Percentiles rank a stretch among this genome's conserved stretches.
Conservation (phyloP, 495 filamentous ascomycete species). For the Penicillium odoratum region DNA sequence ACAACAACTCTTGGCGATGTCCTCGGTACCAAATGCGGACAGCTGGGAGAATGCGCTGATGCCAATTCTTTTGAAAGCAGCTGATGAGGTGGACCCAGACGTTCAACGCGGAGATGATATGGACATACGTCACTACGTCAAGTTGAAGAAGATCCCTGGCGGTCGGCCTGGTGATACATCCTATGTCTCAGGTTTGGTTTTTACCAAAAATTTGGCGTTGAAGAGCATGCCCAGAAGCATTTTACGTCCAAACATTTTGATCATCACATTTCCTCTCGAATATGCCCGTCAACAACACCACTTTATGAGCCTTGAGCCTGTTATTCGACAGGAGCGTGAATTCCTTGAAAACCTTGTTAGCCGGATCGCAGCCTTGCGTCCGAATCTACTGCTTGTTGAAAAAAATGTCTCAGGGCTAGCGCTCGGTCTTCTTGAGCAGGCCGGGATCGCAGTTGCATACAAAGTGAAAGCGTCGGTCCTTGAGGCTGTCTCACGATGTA, state of each 20-base stretch:
- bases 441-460: conserved; percentile 86
- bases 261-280: conserved; percentile 93
- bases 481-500: conserved; percentile 88
- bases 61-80: conserved; percentile 87
- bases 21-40: conserved; percentile 63
- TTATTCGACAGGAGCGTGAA: conserved; percentile 95
- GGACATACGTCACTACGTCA: conserved; percentile 98
- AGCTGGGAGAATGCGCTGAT: conserved; percentile 91
- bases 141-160: conserved; percentile 93
- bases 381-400: conserved; percentile 83
- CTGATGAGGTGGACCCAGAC: conserved; percentile 92
- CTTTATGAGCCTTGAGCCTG: conserved; percentile 97
- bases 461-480: conserved; percentile 96
- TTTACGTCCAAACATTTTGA: conserved; percentile 78
- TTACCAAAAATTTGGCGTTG: conserved; percentile 92
- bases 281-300: conserved; percentile 94
- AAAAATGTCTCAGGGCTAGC: conserved; percentile 90
- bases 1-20: conserved; percentile 77
- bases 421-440: conserved; percentile 80
- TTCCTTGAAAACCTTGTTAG: conserved; percentile 91
- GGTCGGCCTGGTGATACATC: conserved; percentile 86
- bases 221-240: conserved; percentile 95
- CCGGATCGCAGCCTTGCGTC: conserved; percentile 81
- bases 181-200: conserved; percentile 94
- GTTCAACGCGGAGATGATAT: conserved; percentile 88